Evolutionary conservation across 2,329 filamentous ascomycete genomes (phyloP).

Genomic region (Beauveria sp.): DNA sequence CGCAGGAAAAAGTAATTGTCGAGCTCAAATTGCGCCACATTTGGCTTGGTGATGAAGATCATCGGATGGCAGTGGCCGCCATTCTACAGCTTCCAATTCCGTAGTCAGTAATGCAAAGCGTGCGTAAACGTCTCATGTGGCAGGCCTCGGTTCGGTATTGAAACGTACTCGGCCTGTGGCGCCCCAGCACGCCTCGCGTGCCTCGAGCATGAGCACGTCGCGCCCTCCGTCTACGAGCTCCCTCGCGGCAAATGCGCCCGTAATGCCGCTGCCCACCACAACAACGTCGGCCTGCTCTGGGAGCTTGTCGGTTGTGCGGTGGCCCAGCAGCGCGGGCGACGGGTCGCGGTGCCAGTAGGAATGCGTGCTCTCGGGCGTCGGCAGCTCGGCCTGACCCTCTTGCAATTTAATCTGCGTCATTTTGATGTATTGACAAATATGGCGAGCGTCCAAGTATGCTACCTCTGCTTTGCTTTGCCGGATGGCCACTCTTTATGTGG

Average conservation of each 20-base stretch:
- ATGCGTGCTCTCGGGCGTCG: constrained; percentile 49
- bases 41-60: constrained; percentile 52
- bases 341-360: constrained; percentile 72
- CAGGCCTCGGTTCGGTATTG: background rate
- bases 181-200: constrained; percentile 72
- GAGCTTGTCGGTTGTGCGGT: constrained; percentile 57
- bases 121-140: too few species aligned
- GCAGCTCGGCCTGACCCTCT: constrained; percentile 44
- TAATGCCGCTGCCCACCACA: constrained; percentile 69
- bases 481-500: background rate
- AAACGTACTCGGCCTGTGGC: constrained; percentile 68
- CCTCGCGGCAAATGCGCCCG: constrained; percentile 63
- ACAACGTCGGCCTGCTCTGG: constrained; percentile 59
- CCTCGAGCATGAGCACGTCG: constrained; percentile 66
- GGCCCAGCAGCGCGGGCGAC: constrained; percentile 55
- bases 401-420: constrained; percentile 26
- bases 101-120: too few species aligned
- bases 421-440: background rate
- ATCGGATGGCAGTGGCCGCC: constrained; percentile 70
- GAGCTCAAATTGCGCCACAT: constrained; percentile 65
- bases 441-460: too few species aligned
- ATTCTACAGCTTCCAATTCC: constrained; percentile 35
- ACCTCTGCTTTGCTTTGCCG: background rate
- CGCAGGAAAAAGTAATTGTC: constrained; percentile 56
- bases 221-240: constrained; percentile 47